Evolutionary conservation across 2,329 filamentous ascomycete genomes (phyloP).

Genomic region (Colletotrichum sp.): DNA sequence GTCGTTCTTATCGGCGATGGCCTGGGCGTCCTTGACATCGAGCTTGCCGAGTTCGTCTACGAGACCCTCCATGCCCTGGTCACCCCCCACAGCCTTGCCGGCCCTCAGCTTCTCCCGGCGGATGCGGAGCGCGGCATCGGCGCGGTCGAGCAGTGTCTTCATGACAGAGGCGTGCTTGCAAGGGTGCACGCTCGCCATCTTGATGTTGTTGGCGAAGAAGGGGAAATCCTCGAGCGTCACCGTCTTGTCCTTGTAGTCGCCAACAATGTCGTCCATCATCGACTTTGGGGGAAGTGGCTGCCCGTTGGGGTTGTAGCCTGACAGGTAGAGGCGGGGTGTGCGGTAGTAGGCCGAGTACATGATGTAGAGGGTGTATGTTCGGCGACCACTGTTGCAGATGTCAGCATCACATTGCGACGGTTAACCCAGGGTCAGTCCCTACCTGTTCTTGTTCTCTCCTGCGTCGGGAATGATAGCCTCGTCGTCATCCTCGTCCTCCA

Average conservation of each 20-base stretch:
- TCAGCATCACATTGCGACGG: constrained; percentile 11
- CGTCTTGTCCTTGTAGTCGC: constrained; percentile 98
- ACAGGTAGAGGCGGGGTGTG: constrained; percentile 93
- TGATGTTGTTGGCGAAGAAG: constrained; percentile 88
- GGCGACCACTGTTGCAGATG: constrained; percentile 65
- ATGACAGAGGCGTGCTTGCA: constrained; percentile 98
- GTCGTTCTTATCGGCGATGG: constrained; percentile 52
- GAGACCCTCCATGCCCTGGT: constrained; percentile 80
- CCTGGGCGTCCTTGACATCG: constrained; percentile 58
- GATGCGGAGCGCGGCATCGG: constrained; percentile 90
- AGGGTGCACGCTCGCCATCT: constrained; percentile 96
- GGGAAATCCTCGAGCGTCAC: constrained; percentile 98
- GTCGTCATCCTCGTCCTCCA: constrained; percentile 97
- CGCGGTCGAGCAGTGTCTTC: constrained; percentile 95
- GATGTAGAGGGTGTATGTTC: constrained; percentile 98
- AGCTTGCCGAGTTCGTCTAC: constrained; percentile 79
- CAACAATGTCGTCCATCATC: constrained; percentile 97
- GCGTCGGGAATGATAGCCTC: constrained; percentile 93
- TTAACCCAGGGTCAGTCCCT: constrained; percentile 14
- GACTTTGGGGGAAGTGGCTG: constrained; percentile 81
- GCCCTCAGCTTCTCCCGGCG: constrained; percentile 81
- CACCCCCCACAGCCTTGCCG: constrained; percentile 53
- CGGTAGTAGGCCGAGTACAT: constrained; percentile 97
- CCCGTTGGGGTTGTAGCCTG: constrained; percentile 81
- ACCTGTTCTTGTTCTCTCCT: constrained; percentile 53